A percentile compares a stretch with the other conserved stretches of the same genome.
Conservation (phyloP, 306 rosid species). For the Arachis stenosperma region DNA sequence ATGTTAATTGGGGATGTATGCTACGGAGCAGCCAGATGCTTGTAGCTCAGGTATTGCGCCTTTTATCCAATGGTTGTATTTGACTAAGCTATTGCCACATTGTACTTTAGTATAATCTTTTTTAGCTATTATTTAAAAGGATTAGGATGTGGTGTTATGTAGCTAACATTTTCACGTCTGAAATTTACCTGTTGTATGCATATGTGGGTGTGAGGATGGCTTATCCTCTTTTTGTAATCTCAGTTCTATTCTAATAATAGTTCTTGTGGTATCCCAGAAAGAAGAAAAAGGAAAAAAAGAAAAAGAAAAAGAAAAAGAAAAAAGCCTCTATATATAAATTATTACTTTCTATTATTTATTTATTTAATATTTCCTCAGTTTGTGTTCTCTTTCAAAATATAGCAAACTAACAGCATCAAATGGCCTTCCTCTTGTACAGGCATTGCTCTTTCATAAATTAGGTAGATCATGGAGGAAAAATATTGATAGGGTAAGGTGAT, state of each 20-base stretch:
- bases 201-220: too few relatives aligned
- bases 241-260: too few relatives aligned
- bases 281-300: too few relatives aligned
- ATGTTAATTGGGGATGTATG: conserved; percentile 98
- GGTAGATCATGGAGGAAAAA: conserved; percentile 91
- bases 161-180: too few relatives aligned
- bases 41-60: conserved; percentile 77
- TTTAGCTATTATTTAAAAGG: too few relatives aligned
- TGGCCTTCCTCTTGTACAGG: conserved; percentile 51
- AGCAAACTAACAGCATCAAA: conserved; percentile 9
- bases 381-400: conserved; percentile 23
- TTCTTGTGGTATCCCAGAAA: too few relatives aligned
- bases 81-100: not conserved
- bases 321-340: not conserved
- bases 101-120: conserved; percentile 6
- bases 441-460: conserved; percentile 76
- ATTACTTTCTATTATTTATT: not conserved
- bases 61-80: conserved; percentile 27
- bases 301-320: too few relatives aligned
- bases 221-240: too few relatives aligned
- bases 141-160: too few relatives aligned
- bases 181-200: too few relatives aligned
- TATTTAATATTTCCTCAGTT: not conserved
- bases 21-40: conserved; percentile 99
- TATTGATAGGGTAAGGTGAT: conserved; percentile 62